Evolutionary conservation across 345 rosid genomes (phyloP).

Genomic region (Populus simonii): DNA sequence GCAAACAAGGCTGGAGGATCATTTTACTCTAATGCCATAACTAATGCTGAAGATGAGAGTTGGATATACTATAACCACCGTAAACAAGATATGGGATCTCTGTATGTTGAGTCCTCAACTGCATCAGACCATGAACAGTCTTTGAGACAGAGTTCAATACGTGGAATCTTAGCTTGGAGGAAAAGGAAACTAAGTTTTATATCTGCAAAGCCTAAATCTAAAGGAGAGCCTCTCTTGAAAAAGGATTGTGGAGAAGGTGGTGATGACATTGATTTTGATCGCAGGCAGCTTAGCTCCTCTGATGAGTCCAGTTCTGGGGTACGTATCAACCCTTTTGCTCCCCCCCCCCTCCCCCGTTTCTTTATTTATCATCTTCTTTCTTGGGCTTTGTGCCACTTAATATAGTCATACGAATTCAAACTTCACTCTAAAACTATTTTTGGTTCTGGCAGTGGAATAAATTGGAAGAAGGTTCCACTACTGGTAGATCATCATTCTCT

Average conservation of each 20-base stretch:
- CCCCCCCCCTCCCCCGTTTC: not conserved
- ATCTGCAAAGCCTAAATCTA: conserved; percentile 34
- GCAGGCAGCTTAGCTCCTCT: conserved; percentile 58
- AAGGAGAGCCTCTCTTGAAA: conserved; percentile 58
- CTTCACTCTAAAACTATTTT: conserved; percentile 2
- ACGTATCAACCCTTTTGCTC: not conserved
- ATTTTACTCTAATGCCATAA: conserved; percentile 16
- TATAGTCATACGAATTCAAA: not conserved
- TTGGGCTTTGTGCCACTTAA: not conserved
- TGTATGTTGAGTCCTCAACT: conserved; percentile 29
- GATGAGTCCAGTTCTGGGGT: conserved; percentile 54
- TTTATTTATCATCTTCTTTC: not conserved
- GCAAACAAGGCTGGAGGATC: conserved; percentile 43
- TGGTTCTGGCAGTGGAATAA: conserved; percentile 39
- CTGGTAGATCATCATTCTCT: conserved; percentile 41
- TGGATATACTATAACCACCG: conserved; percentile 48
- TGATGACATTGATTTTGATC: conserved; percentile 57
- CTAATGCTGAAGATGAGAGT: conserved; percentile 43
- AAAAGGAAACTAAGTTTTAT: conserved; percentile 48
- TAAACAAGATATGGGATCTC: conserved; percentile 35
- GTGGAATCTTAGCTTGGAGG: conserved; percentile 53
- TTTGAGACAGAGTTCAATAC: conserved; percentile 23
- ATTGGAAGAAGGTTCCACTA: conserved; percentile 38
- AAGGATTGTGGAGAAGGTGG: conserved; percentile 57
- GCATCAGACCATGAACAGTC: conserved; percentile 29